Conservation (phyloP, 352 stramenopile species). For the Globisporangium irregulare region DNA sequence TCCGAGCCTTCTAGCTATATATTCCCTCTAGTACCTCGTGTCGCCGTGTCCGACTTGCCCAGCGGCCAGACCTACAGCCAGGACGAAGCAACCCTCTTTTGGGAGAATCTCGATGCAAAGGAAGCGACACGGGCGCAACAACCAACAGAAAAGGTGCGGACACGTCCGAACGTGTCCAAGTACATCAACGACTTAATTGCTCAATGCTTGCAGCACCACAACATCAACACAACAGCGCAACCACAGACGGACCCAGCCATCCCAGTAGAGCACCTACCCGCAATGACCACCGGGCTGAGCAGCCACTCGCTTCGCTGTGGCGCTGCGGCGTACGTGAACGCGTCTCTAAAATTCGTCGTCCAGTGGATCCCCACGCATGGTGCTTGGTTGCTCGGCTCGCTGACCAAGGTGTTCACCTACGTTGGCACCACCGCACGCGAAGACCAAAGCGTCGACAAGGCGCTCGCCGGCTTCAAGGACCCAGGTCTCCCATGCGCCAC, state of each 20-base stretch:
- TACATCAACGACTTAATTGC: conserved; percentile 5
- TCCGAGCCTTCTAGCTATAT: conserved; percentile 5
- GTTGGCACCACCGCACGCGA: conserved; percentile 9
- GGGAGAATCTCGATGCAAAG: neutral
- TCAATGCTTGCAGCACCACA: neutral
- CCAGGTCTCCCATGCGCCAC: neutral
- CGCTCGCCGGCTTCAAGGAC: neutral
- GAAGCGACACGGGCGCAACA: neutral
- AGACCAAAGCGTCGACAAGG: conserved; percentile 4
- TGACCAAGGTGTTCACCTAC: conserved; percentile 10
- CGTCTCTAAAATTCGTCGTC: neutral
- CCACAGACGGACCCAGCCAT: too few species aligned
- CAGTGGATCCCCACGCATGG: conserved; percentile 11
- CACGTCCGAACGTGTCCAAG: neutral
- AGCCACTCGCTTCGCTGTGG: conserved; percentile 1
- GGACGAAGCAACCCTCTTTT: neutral
- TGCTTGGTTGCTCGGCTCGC: conserved; percentile 12
- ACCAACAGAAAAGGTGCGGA: neutral
- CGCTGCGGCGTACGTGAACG: neutral
- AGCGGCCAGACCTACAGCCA: neutral
- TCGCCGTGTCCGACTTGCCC: conserved; percentile 1
- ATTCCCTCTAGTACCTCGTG: neutral
- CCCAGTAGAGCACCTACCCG: too few species aligned
- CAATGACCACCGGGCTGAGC: neutral
- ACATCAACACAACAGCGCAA: neutral